A percentile compares a stretch with the other conserved stretches of the same genome.
Evolutionary conservation across 345 rosid species (phyloP).

Genomic region (Garcia nutans): DNA sequence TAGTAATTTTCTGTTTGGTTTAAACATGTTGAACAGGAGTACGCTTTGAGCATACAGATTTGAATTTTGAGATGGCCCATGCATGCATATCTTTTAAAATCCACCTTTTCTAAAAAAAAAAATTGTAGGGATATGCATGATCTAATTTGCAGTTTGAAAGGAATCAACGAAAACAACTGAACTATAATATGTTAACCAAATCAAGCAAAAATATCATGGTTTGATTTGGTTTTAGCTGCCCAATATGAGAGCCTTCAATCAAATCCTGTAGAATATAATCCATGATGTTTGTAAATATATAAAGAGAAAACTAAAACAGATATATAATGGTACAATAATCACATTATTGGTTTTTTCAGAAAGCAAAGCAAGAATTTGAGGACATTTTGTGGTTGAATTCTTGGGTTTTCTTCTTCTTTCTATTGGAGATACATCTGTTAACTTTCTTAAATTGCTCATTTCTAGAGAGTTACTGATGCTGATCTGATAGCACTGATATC

Average conservation of each 20-base stretch:
- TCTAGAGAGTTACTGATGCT: conserved; percentile 81
- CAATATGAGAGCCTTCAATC: too few relatives aligned
- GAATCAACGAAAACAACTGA: background rate
- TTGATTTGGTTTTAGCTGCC: too few relatives aligned
- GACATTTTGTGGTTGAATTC: background rate
- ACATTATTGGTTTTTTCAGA: background rate
- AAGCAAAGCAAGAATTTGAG: too few relatives aligned
- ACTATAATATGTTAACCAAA: background rate
- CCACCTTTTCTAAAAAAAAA: too few relatives aligned
- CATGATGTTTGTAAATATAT: too few relatives aligned
- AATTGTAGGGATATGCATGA: too few relatives aligned
- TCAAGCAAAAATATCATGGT: too few relatives aligned
- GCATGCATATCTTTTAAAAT: background rate
- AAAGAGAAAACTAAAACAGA: background rate
- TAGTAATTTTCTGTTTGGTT: background rate
- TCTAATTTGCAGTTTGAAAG: too few relatives aligned
- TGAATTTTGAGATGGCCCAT: background rate
- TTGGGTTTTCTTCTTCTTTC: background rate
- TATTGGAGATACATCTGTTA: conserved; percentile 17
- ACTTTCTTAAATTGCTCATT: conserved; percentile 22
- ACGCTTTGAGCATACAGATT: background rate
- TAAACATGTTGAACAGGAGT: background rate
- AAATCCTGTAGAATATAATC: too few relatives aligned
- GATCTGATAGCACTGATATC: conserved; percentile 86
- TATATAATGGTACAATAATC: background rate